A percentile compares a stretch with the other conserved stretches of the same genome.
These are phyloP conservation scores for Lasiosphaeriaceae sp. DNA, from an alignment of 495 filamentous ascomycete genomes.

Conservation along the genomic window DNA sequence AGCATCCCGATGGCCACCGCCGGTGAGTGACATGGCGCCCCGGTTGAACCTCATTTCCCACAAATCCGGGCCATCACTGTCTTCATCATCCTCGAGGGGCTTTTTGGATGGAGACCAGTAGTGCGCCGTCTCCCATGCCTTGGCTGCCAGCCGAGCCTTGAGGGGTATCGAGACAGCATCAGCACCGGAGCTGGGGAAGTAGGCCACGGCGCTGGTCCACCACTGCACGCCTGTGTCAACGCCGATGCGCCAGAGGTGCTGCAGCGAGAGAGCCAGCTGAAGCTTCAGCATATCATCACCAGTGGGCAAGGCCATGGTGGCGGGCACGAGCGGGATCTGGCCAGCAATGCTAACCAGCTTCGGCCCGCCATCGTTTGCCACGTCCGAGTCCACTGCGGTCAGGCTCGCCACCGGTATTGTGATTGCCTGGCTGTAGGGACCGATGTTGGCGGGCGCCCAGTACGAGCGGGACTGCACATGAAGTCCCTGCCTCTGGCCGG, in stretches of 20 bases:
- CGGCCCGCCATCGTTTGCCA: neutral
- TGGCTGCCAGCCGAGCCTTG: constrained; percentile 17
- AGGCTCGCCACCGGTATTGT: constrained; percentile 44
- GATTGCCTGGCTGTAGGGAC: constrained; percentile 92
- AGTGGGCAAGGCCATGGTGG: constrained; percentile 62
- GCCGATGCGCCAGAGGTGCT: constrained; percentile 88
- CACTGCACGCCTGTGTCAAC: constrained; percentile 64
- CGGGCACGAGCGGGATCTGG: constrained; percentile 85
- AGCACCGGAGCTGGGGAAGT: constrained; percentile 42
- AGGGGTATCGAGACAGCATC: neutral
- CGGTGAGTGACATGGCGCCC: constrained; percentile 26
- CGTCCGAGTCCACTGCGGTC: neutral
- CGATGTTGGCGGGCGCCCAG: constrained; percentile 98
- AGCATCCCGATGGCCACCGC: constrained; percentile 6
- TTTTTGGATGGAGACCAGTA: constrained; percentile 15
- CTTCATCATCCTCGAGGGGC: constrained; percentile 25
- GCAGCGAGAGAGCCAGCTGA: constrained; percentile 58
- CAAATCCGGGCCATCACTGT: constrained; percentile 53
- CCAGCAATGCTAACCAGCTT: constrained; percentile 60
- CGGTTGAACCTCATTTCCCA: constrained; percentile 67
- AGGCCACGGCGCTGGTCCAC: constrained; percentile 72
- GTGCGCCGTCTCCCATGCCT: constrained; percentile 38
- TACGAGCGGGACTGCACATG: constrained; percentile 93
- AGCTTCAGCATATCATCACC: constrained; percentile 16
- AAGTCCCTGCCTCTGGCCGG: constrained; percentile 51